Evolutionary conservation across 2,329 filamentous ascomycete species (phyloP), one percentile per base, ranked within the genome.

Genomic region (Plectosphaerella plurivora): DNA sequence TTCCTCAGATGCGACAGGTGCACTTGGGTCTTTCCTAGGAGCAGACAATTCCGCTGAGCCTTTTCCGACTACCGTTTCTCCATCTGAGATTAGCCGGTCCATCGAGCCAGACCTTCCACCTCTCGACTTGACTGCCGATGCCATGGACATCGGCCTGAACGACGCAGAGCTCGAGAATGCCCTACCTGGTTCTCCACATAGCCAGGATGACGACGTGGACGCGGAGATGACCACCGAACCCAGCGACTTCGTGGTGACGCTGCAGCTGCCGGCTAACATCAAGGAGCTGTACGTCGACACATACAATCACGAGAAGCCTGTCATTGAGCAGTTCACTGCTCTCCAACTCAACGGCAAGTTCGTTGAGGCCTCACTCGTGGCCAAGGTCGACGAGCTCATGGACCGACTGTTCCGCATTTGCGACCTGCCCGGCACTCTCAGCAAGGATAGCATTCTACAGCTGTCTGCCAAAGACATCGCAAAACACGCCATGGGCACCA

Each of bases 401-500:
- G 66, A 71, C 18, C 67, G 68, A 36, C 68, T 87, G 10, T 68
- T 76, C 42, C 75, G 79, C 51, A 66, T 84, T 18, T 83, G 81
- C 60, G 81, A 85, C 59, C 75, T 82, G 39, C 82, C 81, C 4
- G 75, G 76, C 5, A 76, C 80, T 36, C 65, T 76, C 39, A 66
- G 77, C 22, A 74, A 74, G n/a, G 68, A 77, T 8, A 61, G 65
- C 3, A 60, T 73, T 12, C 66, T 68, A 22, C 57, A 59, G 4
- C 54, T 81, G 51, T 63, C 71, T 3, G 60, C 72, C 8, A 61
- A 64, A 4, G 71, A 76, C 20, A 68, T 73, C 50, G 75, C 76
- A 58, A 83, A 76, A 60, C 79, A 82, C 57, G 74, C 76, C 2
- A 73, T 76, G 51, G 76, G 76, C 50, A 76, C 79, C 10, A 86